Percentiles rank a stretch among this genome's conserved stretches.
These are phyloP conservation scores for Debaryomyces coudertii DNA, from an alignment of 1,139 yeast species.

Conservation along the genomic window DNA sequence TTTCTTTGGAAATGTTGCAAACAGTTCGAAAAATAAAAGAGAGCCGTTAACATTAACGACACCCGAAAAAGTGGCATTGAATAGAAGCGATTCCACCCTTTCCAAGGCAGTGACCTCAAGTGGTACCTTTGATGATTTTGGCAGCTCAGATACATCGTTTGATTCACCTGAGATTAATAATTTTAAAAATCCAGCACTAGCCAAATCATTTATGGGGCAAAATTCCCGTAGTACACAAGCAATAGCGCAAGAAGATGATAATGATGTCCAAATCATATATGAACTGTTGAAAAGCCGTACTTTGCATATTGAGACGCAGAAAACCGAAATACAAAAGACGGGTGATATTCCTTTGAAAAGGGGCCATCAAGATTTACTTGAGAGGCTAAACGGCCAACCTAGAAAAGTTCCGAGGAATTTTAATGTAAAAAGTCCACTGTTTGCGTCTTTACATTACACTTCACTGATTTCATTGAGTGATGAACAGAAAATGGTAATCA, in stretches of 20 bases:
- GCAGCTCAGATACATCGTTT: conserved; percentile 33
- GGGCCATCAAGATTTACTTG: conserved; percentile 14
- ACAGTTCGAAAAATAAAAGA: not conserved
- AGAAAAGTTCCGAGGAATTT: conserved; percentile 23
- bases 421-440: conserved; percentile 5
- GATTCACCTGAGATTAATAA: conserved; percentile 35
- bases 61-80: conserved; percentile 22
- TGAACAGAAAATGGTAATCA: conserved; percentile 73
- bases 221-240: conserved; percentile 1
- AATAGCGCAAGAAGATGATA: conserved; percentile 15
- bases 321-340: not conserved
- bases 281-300: conserved; percentile 8
- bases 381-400: conserved; percentile 23
- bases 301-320: conserved; percentile 4
- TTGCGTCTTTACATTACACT: not conserved
- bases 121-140: conserved; percentile 31
- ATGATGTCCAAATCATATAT: conserved; percentile 3
- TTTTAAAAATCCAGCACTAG: conserved; percentile 27
- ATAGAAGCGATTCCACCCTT: conserved; percentile 26
- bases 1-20: conserved; percentile 18
- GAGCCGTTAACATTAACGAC: conserved; percentile 16
- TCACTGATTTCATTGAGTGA: conserved; percentile 29
- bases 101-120: conserved; percentile 18
- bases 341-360: conserved; percentile 9
- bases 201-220: conserved; percentile 15